Percentiles rank a stretch among this genome's conserved stretches.
These are phyloP conservation scores for Boletus barrowsii DNA, from an alignment of 768 basidiomycete species.

Conservation along the genomic window DNA sequence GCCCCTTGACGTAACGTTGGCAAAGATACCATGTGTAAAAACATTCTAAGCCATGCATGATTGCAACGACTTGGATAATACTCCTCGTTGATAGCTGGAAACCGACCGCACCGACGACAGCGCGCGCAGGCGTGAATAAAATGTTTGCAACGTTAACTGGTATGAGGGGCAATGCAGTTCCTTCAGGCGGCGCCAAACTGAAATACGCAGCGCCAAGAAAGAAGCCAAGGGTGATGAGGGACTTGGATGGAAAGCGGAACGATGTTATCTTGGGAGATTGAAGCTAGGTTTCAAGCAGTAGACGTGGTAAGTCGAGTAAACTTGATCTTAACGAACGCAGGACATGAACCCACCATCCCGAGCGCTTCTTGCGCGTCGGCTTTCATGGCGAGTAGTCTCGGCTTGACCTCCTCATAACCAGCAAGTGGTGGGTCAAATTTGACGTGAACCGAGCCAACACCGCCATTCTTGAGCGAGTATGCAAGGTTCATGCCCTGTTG, in stretches of 20 bases:
- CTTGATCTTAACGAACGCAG: background rate
- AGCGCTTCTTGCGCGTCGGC: constrained; percentile 74
- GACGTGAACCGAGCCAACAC: constrained; percentile 47
- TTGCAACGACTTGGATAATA: constrained; percentile 1
- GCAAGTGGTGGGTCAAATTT: constrained; percentile 67
- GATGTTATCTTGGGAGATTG: constrained; percentile 58
- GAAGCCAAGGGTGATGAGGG: constrained; percentile 11
- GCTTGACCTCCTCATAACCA: constrained; percentile 81
- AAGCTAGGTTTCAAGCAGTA: constrained; percentile 37
- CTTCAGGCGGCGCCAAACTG: constrained; percentile 14
- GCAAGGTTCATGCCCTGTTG: constrained; percentile 65
- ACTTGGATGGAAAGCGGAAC: constrained; percentile 48
- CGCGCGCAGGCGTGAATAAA: constrained; percentile 21
- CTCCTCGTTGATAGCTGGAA: constrained; percentile 13
- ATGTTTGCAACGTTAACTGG: constrained; percentile 10
- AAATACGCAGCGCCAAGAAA: constrained; percentile 22
- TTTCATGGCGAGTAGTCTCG: constrained; percentile 77
- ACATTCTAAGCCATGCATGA: constrained; percentile 23
- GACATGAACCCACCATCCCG: constrained; percentile 58
- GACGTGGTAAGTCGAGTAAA: background rate
- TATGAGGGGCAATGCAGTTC: constrained; percentile 16
- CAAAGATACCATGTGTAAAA: constrained; percentile 32
- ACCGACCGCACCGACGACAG: constrained; percentile 12
- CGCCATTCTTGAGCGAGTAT: constrained; percentile 53
- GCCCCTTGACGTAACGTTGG: constrained; percentile 22